Evolutionary conservation across 345 rosid species (phyloP).

Genomic region (Brassica cretica): DNA sequence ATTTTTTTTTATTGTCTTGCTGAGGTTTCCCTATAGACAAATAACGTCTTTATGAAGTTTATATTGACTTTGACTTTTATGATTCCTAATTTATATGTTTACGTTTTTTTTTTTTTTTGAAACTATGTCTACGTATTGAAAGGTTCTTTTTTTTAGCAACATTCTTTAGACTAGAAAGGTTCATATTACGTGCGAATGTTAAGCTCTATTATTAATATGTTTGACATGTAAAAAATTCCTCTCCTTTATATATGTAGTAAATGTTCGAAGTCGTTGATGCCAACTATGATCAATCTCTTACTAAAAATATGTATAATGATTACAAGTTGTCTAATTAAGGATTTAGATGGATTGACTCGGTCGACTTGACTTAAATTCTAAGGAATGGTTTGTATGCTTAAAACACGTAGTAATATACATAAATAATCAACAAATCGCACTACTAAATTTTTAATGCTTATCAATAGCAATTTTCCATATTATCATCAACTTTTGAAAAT

Average conservation of each 20-base stretch:
- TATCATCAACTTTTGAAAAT: not conserved
- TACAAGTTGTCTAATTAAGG: not conserved
- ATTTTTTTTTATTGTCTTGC: too few species aligned
- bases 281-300: not conserved
- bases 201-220: not conserved
- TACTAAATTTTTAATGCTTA: not conserved
- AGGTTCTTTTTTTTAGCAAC: too few species aligned
- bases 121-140: too few species aligned
- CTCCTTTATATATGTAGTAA: not conserved
- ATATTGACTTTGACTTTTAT: too few species aligned
- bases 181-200: too few species aligned
- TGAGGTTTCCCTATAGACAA: too few species aligned
- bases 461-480: not conserved
- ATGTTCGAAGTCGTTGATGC: not conserved
- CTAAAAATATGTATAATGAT: too few species aligned
- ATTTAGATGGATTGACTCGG: constrained; percentile 5
- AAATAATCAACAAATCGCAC: not conserved
- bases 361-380: not conserved
- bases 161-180: too few species aligned
- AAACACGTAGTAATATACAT: not conserved
- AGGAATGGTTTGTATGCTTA: not conserved
- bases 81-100: too few species aligned
- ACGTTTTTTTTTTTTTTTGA: too few species aligned
- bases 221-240: not conserved
- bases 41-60: too few species aligned